Evolutionary conservation across 345 rosid genomes (phyloP), one percentile per base, ranked within the genome.

Genomic region (Pelargonium nanum): DNA sequence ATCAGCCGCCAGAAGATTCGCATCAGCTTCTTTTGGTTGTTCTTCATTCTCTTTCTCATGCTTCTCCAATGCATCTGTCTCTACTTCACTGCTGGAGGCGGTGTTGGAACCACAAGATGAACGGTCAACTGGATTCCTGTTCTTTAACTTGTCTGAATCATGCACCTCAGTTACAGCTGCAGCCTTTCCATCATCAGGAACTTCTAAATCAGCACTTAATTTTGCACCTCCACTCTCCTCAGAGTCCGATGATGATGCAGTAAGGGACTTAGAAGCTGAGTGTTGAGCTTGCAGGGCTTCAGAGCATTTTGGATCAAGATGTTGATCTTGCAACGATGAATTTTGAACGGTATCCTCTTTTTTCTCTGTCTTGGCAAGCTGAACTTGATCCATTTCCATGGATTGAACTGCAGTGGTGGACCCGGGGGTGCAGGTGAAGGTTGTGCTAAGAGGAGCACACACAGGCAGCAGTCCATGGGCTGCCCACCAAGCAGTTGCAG

Each of bases 401-500:
- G 80, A 66, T 58, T 83, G 75, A 61, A 57, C 75, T 55, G 68
- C 76, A 63, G 80, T 63, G 15, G 78, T 63, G 60, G 84, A 68
- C 65, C 83, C 58, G 7, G 84, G 81, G 60, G 79, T 70, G 67
- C 80, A 79, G 52, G 78, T 61, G 63, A 82, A 83, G 66, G 80
- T 78, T 53, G 85, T 57, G 55, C 75, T 83, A 63, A 74, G 72
- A 73, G 94, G 85, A 68, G 94, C 71, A 74, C 96, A 88, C 23
- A 84, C 28, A 54, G 95, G 94, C 70, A 88, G 80, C 66, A 91
- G 60, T 28, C 96, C 98, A 60, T 91, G 89, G 59, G 98, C 89
- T 23, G 92, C 87, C 98, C 98, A 91, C 98, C 98, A 91, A 28
- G 98, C 95, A 70, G 87, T 80, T 66, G 98, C 98, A 71, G 98